Conservation (phyloP, 805 yeast genomes). For the Yamadazyma sp. region DNA sequence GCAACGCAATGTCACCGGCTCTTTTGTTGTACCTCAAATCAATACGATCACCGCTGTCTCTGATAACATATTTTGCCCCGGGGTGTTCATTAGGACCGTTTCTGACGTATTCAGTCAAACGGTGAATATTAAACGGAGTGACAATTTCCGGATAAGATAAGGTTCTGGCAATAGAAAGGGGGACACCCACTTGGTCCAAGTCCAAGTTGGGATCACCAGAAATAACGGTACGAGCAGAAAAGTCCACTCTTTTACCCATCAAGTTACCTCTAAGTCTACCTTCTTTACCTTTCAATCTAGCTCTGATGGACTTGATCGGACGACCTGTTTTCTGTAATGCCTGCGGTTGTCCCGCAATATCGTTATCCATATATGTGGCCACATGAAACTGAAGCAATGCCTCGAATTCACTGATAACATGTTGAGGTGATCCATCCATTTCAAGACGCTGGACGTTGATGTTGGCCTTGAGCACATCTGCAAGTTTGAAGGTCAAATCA, state of each 20-base stretch:
- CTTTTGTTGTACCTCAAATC: conserved; percentile 95
- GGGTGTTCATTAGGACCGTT: conserved; percentile 99
- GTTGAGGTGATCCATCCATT: conserved; percentile 99
- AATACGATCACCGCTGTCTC: conserved; percentile 98
- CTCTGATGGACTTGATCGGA: conserved; percentile 97
- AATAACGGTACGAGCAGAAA: conserved; percentile 98
- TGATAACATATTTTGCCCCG: conserved; percentile 96
- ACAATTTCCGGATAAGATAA: conserved; percentile 96
- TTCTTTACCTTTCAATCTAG: conserved; percentile 99
- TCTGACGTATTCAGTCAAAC: conserved; percentile 87
- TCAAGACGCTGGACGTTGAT: conserved; percentile 96
- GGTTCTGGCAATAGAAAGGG: conserved; percentile 93
- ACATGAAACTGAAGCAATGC: conserved; percentile 94
- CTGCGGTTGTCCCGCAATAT: conserved; percentile 99
- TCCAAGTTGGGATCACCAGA: conserved; percentile 99
- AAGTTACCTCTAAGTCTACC: conserved; percentile 98
- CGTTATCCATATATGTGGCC: conserved; percentile 99
- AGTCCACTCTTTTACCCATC: conserved; percentile 99
- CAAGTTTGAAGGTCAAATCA: conserved; percentile 95
- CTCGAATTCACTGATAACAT: conserved; percentile 95
- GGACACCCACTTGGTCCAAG: conserved; percentile 98
- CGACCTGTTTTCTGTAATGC: conserved; percentile 98
- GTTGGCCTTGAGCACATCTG: conserved; percentile 95
- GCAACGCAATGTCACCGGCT: conserved; percentile 96
- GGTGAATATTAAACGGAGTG: conserved; percentile 94